A percentile compares a stretch with the other conserved stretches of the same genome.
Evolutionary conservation across 1,284 basidiomycete genomes (phyloP).

Genomic region (Lignosus rhinocerotis): DNA sequence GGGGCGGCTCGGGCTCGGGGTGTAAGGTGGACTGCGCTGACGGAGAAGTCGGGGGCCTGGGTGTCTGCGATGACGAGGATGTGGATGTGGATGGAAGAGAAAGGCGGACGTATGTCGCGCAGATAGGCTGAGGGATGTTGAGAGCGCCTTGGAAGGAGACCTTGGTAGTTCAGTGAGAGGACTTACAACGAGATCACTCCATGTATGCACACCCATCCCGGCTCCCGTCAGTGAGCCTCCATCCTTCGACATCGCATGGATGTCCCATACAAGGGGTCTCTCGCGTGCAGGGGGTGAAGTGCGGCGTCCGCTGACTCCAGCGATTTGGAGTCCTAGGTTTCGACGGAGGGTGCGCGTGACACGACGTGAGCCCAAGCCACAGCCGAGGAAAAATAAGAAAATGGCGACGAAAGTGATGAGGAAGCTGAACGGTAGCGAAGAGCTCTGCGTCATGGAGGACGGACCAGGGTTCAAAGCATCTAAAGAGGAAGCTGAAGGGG

Average conservation of each 20-base stretch:
- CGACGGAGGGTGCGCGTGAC: slow-evolving; percentile 25
- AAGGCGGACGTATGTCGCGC: slow-evolving; percentile 22
- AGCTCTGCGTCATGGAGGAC: slow-evolving; percentile 8
- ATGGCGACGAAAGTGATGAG: slow-evolving; percentile 61
- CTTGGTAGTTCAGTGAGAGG: not conserved
- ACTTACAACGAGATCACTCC: slow-evolving; percentile 24
- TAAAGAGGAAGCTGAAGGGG: not conserved
- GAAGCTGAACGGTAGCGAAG: slow-evolving; percentile 51
- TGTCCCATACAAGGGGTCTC: slow-evolving; percentile 25
- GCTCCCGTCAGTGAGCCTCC: not conserved
- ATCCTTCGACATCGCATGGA: not conserved
- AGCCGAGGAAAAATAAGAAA: slow-evolving; percentile 57
- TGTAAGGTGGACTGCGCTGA: not conserved
- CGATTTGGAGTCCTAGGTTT: slow-evolving; percentile 19
- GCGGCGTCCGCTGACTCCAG: not conserved
- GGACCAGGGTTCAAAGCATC: not conserved
- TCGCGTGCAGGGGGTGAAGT: not conserved
- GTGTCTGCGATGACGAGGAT: not conserved
- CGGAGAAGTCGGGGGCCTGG: slow-evolving; percentile 1
- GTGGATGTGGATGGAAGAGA: not conserved
- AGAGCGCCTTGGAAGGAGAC: not conserved
- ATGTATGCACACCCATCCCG: slow-evolving; percentile 2
- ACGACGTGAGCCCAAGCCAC: slow-evolving; percentile 53
- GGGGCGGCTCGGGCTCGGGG: not conserved
- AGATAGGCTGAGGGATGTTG: slow-evolving; percentile 20